Conservation (phyloP, 1,284 basidiomycete species). For the Meripilus lineatus region DNA sequence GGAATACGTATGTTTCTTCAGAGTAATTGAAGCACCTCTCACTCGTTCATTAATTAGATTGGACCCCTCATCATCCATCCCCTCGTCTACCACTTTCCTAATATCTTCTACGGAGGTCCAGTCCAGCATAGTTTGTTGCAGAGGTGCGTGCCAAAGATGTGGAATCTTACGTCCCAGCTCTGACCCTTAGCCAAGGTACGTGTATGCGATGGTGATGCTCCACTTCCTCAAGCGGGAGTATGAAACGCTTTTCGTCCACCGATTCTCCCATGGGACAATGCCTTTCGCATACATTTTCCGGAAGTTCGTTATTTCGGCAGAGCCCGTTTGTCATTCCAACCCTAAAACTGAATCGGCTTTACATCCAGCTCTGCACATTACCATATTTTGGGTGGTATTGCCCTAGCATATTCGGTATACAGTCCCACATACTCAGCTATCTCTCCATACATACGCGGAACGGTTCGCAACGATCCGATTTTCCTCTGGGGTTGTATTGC, state of each 20-base stretch:
- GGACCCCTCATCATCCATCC: conserved; percentile 94
- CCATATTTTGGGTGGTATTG: conserved; percentile 77
- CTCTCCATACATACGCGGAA: conserved; percentile 62
- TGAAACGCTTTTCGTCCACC: conserved; percentile 92
- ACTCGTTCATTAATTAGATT: conserved; percentile 43
- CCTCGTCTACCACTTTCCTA: conserved; percentile 72
- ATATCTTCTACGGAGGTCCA: conserved; percentile 60
- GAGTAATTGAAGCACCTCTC: background rate
- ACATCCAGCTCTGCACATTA: conserved; percentile 87
- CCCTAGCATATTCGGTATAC: conserved; percentile 79
- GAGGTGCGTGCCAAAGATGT: conserved; percentile 41
- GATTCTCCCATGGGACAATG: conserved; percentile 95
- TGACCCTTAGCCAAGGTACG: conserved; percentile 53
- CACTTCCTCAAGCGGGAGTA: conserved; percentile 94
- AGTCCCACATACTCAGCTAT: conserved; percentile 61
- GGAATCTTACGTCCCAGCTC: background rate
- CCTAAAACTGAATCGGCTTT: conserved; percentile 8
- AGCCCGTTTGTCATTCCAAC: background rate
- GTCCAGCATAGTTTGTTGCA: conserved; percentile 78
- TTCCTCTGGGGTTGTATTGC: conserved; percentile 69
- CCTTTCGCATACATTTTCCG: conserved; percentile 85
- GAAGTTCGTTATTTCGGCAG: conserved; percentile 55
- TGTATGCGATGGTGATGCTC: conserved; percentile 73
- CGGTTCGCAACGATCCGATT: conserved; percentile 58
- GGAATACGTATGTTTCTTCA: conserved; percentile 77